Evolutionary conservation across 805 yeast species (phyloP).

Genomic region (Scheffersomyces stipitis): DNA sequence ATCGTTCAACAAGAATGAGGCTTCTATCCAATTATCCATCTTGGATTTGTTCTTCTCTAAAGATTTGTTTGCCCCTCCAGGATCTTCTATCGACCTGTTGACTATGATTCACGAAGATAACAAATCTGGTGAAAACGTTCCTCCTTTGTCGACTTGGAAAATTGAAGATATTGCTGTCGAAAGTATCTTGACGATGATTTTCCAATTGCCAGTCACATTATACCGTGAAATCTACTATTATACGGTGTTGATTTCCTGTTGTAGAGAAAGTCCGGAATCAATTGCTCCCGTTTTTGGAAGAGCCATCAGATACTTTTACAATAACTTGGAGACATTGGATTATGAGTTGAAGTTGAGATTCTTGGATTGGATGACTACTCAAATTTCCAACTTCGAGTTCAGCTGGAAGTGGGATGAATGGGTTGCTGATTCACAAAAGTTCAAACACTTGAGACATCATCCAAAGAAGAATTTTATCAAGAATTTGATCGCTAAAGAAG

Average conservation of each 20-base stretch:
- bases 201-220: conserved; percentile 67
- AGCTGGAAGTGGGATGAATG: conserved; percentile 99
- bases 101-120: conserved; percentile 39
- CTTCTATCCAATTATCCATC: conserved; percentile 76
- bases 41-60: conserved; percentile 71
- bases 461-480: conserved; percentile 73
- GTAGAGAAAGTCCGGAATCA: conserved; percentile 67
- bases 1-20: conserved; percentile 87
- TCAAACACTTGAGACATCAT: conserved; percentile 52
- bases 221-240: conserved; percentile 78
- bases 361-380: conserved; percentile 90
- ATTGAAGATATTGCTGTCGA: conserved; percentile 89
- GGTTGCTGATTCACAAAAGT: conserved; percentile 58
- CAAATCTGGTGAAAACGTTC: conserved; percentile 37
- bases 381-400: conserved; percentile 88
- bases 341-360: conserved; percentile 71
- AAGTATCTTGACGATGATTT: conserved; percentile 72
- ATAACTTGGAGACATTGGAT: conserved; percentile 65
- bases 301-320: conserved; percentile 80
- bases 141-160: conserved; percentile 73
- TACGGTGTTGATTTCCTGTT: conserved; percentile 81
- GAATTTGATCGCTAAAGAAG: conserved; percentile 79
- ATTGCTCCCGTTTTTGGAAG: conserved; percentile 95
- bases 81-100: conserved; percentile 74
- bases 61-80: conserved; percentile 54